Conservation (phyloP, 2,329 filamentous ascomycete species). For the Fonsecaea pugnacius region DNA sequence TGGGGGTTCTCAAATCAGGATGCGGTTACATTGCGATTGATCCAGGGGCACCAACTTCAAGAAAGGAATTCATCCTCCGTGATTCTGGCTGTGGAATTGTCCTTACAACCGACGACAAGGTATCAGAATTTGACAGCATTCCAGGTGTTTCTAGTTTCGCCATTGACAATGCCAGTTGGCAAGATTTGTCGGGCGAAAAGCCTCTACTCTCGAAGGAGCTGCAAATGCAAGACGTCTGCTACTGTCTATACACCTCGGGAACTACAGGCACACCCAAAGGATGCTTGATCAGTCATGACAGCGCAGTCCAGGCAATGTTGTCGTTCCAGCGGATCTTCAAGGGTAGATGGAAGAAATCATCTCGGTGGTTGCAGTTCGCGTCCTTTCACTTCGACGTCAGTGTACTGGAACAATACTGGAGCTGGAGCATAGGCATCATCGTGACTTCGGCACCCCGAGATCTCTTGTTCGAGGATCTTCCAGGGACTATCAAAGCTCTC, state of each 20-base stretch:
- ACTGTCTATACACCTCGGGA: conserved; percentile 85
- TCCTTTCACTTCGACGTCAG: conserved; percentile 95
- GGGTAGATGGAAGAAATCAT: conserved; percentile 72
- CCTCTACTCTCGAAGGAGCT: conserved; percentile 44
- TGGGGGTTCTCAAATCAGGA: conserved; percentile 81
- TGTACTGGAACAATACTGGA: conserved; percentile 93
- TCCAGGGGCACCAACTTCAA: conserved; percentile 69
- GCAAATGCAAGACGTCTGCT: conserved; percentile 65
- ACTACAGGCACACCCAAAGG: conserved; percentile 87
- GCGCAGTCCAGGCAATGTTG: conserved; percentile 85
- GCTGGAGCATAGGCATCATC: conserved; percentile 86
- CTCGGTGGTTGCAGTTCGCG: conserved; percentile 89
- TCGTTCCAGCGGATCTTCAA: conserved; percentile 79
- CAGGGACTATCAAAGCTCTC: conserved; percentile 70
- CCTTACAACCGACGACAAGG: conserved; percentile 60
- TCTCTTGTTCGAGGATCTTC: conserved; percentile 80
- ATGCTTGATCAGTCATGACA: conserved; percentile 85
- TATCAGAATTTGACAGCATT: conserved; percentile 44
- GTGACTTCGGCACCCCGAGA: conserved; percentile 82
- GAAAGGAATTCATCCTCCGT: conserved; percentile 76
- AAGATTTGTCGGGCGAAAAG: conserved; percentile 45
- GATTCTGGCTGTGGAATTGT: conserved; percentile 72
- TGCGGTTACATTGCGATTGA: conserved; percentile 82
- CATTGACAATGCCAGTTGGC: conserved; percentile 49
- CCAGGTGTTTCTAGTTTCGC: conserved; percentile 50